A percentile compares a stretch with the other conserved stretches of the same genome.
Evolutionary conservation across 768 basidiomycete species (phyloP).

Genomic region (Mrakia hoshinonis): DNA sequence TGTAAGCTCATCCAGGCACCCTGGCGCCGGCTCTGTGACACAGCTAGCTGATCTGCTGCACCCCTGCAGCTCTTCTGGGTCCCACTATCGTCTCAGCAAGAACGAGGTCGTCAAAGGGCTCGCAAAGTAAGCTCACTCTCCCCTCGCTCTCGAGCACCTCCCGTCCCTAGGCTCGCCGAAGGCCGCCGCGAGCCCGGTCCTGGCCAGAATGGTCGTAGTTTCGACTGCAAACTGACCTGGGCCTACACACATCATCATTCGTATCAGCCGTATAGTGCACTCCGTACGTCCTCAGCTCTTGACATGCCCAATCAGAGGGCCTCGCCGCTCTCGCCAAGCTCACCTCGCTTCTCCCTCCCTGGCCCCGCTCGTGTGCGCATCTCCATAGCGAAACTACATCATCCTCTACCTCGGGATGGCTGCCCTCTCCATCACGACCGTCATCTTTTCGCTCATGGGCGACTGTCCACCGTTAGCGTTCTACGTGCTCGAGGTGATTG

Average conservation of each 20-base stretch:
- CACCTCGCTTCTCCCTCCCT: not conserved
- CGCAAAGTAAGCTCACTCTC: constrained; percentile 77
- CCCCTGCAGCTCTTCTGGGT: constrained; percentile 40
- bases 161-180: too few relatives aligned
- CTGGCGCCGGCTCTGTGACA: not conserved
- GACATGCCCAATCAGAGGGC: not conserved
- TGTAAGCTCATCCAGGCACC: not conserved
- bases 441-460: constrained; percentile 68
- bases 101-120: constrained; percentile 74
- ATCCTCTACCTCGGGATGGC: constrained; percentile 84
- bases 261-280: constrained; percentile 26
- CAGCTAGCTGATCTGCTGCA: not conserved
- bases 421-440: constrained; percentile 72
- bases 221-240: too few relatives aligned
- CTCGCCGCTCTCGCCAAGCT: not conserved
- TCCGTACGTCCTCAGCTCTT: not conserved
- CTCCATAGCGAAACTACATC: constrained; percentile 53
- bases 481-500: constrained; percentile 78
- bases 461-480: constrained; percentile 82
- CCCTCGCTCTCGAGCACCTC: not conserved
- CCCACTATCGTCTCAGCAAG: constrained; percentile 75
- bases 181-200: too few relatives aligned
- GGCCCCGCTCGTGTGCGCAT: not conserved
- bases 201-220: too few relatives aligned
- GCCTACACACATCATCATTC: too few relatives aligned